Conservation (phyloP, 768 basidiomycete species). For the Rhodotorula diobovata region DNA sequence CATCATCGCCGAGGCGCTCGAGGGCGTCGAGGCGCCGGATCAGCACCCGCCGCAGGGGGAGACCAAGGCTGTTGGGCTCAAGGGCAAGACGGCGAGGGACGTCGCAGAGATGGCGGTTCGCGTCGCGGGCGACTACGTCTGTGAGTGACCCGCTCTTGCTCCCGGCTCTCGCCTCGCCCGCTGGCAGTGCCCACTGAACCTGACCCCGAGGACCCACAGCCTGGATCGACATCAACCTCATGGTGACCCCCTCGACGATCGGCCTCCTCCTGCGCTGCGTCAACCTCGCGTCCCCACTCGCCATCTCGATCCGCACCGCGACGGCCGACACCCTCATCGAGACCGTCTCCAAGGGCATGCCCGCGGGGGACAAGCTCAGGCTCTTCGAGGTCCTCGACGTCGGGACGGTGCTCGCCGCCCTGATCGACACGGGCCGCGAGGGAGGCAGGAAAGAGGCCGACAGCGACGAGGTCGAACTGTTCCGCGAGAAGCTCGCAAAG, state of each 20-base stretch:
- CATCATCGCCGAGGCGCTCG: conserved; percentile 63
- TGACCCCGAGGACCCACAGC: conserved; percentile 53
- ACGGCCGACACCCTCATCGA: conserved; percentile 73
- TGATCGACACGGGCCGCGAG: conserved; percentile 59
- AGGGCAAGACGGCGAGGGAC: conserved; percentile 53
- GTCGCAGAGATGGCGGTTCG: conserved; percentile 87
- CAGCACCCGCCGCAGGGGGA: conserved; percentile 53
- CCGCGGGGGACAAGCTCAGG: conserved; percentile 80
- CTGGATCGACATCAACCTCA: conserved; percentile 96
- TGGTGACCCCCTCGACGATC: conserved; percentile 83
- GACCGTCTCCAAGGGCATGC: conserved; percentile 86
- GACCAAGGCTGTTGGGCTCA: conserved; percentile 46
- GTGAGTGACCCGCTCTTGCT: conserved; percentile 55
- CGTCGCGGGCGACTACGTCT: conserved; percentile 88
- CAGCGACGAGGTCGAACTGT: conserved; percentile 73
- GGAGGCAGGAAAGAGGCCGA: conserved; percentile 64
- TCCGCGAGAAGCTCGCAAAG: conserved; percentile 81
- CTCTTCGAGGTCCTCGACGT: conserved; percentile 83
- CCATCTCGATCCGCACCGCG: conserved; percentile 71
- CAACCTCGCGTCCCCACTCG: conserved; percentile 58
- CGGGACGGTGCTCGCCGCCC: conserved; percentile 69
- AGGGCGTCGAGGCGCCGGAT: conserved; percentile 18
- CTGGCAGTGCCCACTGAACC: conserved; percentile 1
- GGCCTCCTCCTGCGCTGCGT: conserved; percentile 77
- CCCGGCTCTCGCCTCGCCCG: not conserved